These are phyloP conservation scores for Plasmodiophora brassicae DNA, from an alignment of 208 protist species.

Conservation along the genomic window DNA sequence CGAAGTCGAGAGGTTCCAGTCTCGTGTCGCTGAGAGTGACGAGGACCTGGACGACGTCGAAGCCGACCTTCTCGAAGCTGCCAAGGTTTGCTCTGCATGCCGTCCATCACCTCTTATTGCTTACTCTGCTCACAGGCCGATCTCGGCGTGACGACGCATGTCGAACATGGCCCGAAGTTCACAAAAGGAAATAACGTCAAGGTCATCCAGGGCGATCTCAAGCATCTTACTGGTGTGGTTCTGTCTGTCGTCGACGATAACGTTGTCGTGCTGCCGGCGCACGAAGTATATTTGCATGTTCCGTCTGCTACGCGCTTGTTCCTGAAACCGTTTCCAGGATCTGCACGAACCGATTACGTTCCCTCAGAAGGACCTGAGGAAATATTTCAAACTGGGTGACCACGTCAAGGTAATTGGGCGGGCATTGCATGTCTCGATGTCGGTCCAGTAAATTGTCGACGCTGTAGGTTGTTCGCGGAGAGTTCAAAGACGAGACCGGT, in stretches of 20 bases:
- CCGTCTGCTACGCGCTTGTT: neutral
- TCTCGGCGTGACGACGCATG: neutral
- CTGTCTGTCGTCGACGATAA: neutral
- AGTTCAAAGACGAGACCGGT: conserved; percentile 30
- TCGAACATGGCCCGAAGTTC: neutral
- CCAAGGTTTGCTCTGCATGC: neutral
- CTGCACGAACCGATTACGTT: conserved; percentile 22
- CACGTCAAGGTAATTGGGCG: conserved; percentile 35
- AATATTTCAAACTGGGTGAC: conserved; percentile 34
- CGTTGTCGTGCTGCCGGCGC: conserved; percentile 29
- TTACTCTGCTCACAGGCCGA: neutral
- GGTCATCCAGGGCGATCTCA: conserved; percentile 33
- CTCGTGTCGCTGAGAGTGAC: neutral
- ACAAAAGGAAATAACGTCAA: conserved; percentile 31
- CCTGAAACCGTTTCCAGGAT: neutral
- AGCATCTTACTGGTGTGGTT: conserved; percentile 20
- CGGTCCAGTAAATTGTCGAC: no score
- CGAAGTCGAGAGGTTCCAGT: conserved; percentile 17
- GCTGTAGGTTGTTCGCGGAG: neutral
- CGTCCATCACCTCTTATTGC: neutral
- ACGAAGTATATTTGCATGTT: conserved; percentile 39
- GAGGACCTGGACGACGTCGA: neutral
- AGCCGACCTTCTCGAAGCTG: neutral
- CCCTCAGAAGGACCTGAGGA: conserved; percentile 25
- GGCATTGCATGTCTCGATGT: neutral